Evolutionary conservation across 148 eudicot species (phyloP).

Genomic region (Heliamphora exappendiculata): DNA sequence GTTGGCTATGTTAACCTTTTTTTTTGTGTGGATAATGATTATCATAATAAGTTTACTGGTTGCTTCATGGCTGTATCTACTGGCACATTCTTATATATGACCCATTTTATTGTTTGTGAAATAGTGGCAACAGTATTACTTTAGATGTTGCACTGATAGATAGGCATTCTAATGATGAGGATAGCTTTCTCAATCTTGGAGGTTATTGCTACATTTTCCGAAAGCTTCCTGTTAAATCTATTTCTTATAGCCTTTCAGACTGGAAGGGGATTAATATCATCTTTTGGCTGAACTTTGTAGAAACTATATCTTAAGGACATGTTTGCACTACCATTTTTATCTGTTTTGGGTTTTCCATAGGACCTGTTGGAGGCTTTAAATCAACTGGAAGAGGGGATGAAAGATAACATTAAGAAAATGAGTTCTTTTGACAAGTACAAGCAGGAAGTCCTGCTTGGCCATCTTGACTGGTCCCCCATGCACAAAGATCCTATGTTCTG

Average conservation of each 20-base stretch:
- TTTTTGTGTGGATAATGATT: not conserved
- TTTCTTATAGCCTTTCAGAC: not conserved
- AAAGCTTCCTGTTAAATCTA: not conserved
- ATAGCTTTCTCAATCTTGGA: not conserved
- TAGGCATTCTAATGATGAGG: not conserved
- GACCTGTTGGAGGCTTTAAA: conserved; percentile 83
- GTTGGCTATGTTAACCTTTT: not conserved
- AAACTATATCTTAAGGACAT: not conserved
- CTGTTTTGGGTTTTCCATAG: conserved; percentile 27
- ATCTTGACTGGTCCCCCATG: conserved; percentile 97
- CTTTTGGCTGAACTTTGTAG: not conserved
- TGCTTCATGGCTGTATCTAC: not conserved
- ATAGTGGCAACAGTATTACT: not conserved
- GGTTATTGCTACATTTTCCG: not conserved
- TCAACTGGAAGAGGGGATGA: conserved; percentile 75
- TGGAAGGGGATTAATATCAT: not conserved
- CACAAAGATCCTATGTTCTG: conserved; percentile 92
- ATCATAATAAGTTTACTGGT: too few species aligned
- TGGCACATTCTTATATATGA: not conserved
- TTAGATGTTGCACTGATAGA: not conserved
- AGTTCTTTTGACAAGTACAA: conserved; percentile 95
- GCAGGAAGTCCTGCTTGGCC: conserved; percentile 95
- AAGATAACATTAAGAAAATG: conserved; percentile 69
- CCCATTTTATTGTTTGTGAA: not conserved
- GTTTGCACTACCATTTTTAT: not conserved